Evolutionary conservation across 495 filamentous ascomycete species (phyloP), one percentile per base, ranked within the genome.

Genomic region (Hyaloscypha variabilis): DNA sequence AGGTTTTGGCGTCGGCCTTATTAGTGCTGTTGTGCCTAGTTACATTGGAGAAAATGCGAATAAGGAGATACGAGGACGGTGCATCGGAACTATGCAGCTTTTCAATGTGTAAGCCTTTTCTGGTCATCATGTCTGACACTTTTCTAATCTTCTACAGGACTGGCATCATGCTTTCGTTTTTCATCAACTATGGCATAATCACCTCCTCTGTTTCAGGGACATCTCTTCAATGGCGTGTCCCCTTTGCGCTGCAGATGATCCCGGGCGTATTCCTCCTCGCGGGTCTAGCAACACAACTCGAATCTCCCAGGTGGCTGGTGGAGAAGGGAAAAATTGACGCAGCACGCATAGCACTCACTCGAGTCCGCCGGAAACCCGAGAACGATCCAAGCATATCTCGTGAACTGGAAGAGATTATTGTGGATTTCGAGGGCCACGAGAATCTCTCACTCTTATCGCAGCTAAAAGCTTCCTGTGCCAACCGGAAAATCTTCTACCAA

Each of bases 201-300:
- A n/a, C n/a, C n/a, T n/a, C n/a, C n/a, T n/a, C n/a, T n/a, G n/a
- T n/a, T n/a, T n/a, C n/a, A n/a, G n/a, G n/a, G n/a, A n/a, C n/a
- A n/a, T n/a, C n/a, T n/a, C n/a, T n/a, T 6, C 80, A 85, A 69
- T 86, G 83, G 83, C 80, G 82, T 69, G 83, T 83, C 34, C 77
- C 81, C 14, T 51, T 67, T 11, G 70, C 21, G 3, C 59, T 67
- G 29, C 65, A 67, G 26, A 53, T 67, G 25, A 67, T 67, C 29
- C 60, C 60, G 0, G 69, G 67, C 39, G 68, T 49, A 26, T 54
- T 67, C 36, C 24, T 67, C 13, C 29, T 65, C 14, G 62, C 67
- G 28, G 68, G 68, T 13, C 42, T 67, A 10, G 67, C 63, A 49
- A 67, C 67, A 61, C 28, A 66, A 1, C 62, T 63, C 55, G 69